Percentiles rank a stretch among this genome's conserved stretches.
Conservation (phyloP, 495 filamentous ascomycete genomes). For the Talaromyces wortmannii region DNA sequence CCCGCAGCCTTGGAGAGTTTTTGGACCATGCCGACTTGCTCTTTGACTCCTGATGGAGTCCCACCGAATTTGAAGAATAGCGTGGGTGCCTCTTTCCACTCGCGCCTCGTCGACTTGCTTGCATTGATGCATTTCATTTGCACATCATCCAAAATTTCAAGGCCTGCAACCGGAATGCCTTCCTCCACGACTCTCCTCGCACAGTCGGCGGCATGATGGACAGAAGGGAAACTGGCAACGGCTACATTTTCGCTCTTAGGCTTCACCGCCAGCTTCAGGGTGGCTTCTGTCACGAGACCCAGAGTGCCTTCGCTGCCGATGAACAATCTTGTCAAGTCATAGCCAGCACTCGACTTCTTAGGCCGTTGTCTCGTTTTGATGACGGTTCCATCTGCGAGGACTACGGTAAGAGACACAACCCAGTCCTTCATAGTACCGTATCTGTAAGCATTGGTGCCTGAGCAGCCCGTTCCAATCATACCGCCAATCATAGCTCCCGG, state of each 20-base stretch:
- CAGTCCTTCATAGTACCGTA: slow-evolving; percentile 67
- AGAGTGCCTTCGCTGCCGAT: slow-evolving; percentile 62
- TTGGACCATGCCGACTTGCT: slow-evolving; percentile 52
- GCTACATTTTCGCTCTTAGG: slow-evolving; percentile 56
- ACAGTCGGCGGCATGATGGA: slow-evolving; percentile 51
- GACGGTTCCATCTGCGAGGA: slow-evolving; percentile 58
- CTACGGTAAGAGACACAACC: slow-evolving; percentile 57
- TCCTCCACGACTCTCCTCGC: slow-evolving; percentile 54
- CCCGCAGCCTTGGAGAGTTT: slow-evolving; percentile 43
- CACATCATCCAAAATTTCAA: slow-evolving; percentile 59
- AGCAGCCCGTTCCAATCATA: slow-evolving; percentile 62
- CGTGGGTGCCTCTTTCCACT: slow-evolving; percentile 56
- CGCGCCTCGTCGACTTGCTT: slow-evolving; percentile 43
- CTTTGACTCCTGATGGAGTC: slow-evolving; percentile 50
- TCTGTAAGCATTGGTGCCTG: slow-evolving; percentile 60
- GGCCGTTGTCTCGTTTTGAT: slow-evolving; percentile 61
- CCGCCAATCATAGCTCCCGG: slow-evolving; percentile 64
- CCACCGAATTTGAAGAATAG: slow-evolving; percentile 63
- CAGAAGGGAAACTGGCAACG: slow-evolving; percentile 52
- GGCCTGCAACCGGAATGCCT: slow-evolving; percentile 55
- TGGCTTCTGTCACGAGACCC: slow-evolving; percentile 58
- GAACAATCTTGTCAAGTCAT: slow-evolving; percentile 57
- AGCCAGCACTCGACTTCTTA: slow-evolving; percentile 59
- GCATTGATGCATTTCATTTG: slow-evolving; percentile 63
- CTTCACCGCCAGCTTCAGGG: slow-evolving; percentile 55